Percentiles rank a stretch among this genome's conserved stretches.
Evolutionary conservation across 1,284 basidiomycete genomes (phyloP).

Genomic region (Cutaneotrichosporon arboriforme): DNA sequence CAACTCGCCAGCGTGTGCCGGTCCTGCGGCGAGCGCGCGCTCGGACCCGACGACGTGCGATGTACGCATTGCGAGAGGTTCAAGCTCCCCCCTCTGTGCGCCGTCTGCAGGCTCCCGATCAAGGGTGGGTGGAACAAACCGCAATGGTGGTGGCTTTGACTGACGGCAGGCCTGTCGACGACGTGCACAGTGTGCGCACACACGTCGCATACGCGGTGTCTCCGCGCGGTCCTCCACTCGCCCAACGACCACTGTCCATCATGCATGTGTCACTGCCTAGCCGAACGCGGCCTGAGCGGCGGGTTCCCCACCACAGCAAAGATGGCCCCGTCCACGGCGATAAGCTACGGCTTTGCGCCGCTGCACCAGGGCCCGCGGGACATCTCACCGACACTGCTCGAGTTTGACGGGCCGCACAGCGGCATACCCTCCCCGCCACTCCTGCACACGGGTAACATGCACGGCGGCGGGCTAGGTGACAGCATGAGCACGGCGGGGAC

Average conservation of each 20-base stretch:
- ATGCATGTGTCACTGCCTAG: constrained; percentile 34
- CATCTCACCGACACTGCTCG: constrained; percentile 1
- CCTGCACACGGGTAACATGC: too few species aligned
- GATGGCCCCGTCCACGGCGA: background rate
- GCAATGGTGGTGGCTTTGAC: background rate
- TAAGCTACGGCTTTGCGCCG: background rate
- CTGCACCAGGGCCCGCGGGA: background rate
- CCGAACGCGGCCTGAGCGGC: constrained; percentile 20
- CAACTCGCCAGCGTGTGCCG: constrained; percentile 13
- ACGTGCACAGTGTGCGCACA: constrained; percentile 63
- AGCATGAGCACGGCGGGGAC: too few species aligned
- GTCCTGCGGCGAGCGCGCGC: constrained; percentile 6
- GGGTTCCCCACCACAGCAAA: constrained; percentile 8
- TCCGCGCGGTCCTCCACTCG: constrained; percentile 12
- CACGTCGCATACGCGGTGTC: constrained; percentile 61
- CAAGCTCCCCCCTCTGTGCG: constrained; percentile 7
- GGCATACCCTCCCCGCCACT: too few species aligned
- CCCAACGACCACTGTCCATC: constrained; percentile 29
- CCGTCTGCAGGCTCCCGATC: constrained; percentile 64
- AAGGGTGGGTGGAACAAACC: constrained; percentile 56
- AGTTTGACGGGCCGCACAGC: constrained; percentile 5
- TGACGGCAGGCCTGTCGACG: constrained; percentile 59
- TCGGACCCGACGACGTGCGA: constrained; percentile 3
- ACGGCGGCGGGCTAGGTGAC: too few species aligned
- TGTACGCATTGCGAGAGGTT: constrained; percentile 1